Evolutionary conservation across 2,329 filamentous ascomycete species (phyloP).

Genomic region (Torrubiella hemipterigena): DNA sequence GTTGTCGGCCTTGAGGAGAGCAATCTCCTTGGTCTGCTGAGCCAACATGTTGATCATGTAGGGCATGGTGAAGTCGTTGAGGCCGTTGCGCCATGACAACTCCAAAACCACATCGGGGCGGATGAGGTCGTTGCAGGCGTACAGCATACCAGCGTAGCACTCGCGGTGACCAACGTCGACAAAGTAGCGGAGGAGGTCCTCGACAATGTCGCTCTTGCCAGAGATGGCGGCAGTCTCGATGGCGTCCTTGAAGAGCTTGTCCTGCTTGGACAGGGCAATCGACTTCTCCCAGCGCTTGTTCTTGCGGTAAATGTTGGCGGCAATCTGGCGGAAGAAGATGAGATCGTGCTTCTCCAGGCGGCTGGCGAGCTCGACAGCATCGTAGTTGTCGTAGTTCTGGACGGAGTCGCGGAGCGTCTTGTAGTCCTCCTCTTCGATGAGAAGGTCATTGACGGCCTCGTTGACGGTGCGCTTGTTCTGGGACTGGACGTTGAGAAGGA

Average conservation of each 20-base stretch:
- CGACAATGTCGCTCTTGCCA: conserved; percentile 79
- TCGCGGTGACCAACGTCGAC: conserved; percentile 98
- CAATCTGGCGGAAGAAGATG: conserved; percentile 98
- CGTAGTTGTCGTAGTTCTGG: conserved; percentile 98
- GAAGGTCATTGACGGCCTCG: conserved; percentile 90
- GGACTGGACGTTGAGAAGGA: conserved; percentile 87
- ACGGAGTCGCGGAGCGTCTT: conserved; percentile 97
- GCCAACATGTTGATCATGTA: conserved; percentile 99
- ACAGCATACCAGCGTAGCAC: conserved; percentile 99
- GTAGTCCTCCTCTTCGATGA: conserved; percentile 98
- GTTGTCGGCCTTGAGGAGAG: conserved; percentile 83
- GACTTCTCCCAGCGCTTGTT: conserved; percentile 99
- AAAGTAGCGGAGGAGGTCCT: conserved; percentile 93
- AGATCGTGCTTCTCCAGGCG: conserved; percentile 95
- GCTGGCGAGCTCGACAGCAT: conserved; percentile 81
- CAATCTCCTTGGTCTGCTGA: conserved; percentile 80
- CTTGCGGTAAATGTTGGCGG: conserved; percentile 97
- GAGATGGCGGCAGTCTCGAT: conserved; percentile 96
- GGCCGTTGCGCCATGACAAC: conserved; percentile 90
- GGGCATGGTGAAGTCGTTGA: conserved; percentile 96
- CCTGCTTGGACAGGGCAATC: conserved; percentile 93
- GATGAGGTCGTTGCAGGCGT: conserved; percentile 95
- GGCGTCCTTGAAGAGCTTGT: conserved; percentile 98
- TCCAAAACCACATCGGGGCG: conserved; percentile 87
- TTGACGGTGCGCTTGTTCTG: conserved; percentile 99